A percentile compares a stretch with the other conserved stretches of the same genome.
Evolutionary conservation across 371 early-diverging fungal species (phyloP).

Genomic region (Mortierella sp.): DNA sequence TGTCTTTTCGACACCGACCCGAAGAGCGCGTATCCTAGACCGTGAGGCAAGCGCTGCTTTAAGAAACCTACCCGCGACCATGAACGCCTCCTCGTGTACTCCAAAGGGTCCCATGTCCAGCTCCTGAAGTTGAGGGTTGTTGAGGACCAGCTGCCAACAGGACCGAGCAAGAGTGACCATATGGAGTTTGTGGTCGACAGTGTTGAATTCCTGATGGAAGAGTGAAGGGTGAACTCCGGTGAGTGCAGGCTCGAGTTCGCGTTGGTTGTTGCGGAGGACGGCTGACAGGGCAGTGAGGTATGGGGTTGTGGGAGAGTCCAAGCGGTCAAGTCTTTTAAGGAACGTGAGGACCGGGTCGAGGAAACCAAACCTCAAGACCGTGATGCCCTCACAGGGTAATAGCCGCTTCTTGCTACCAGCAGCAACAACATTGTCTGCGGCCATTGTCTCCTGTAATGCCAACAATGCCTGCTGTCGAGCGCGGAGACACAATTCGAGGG

Average conservation of each 20-base stretch:
- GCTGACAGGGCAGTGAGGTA: background rate
- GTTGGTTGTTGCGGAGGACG: background rate
- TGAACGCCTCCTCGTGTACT: background rate
- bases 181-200: background rate
- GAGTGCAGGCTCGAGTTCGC: background rate
- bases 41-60: background rate
- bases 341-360: background rate
- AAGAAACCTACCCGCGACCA: background rate
- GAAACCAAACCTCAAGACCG: background rate
- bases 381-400: background rate
- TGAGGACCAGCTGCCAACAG: background rate
- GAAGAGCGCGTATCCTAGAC: background rate
- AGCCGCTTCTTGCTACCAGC: background rate
- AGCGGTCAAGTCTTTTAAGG: background rate
- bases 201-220: background rate
- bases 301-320: background rate
- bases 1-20: background rate
- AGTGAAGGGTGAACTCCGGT: background rate
- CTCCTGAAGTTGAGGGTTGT: conserved; percentile 2
- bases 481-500: background rate
- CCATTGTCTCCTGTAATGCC: no score
- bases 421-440: no score
- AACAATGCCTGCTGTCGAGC: no score
- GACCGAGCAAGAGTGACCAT: background rate
- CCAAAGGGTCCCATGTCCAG: background rate